Evolutionary conservation across 805 yeast species (phyloP), one percentile per base, ranked within the genome.

Genomic region (Nakazawaea holstii): DNA sequence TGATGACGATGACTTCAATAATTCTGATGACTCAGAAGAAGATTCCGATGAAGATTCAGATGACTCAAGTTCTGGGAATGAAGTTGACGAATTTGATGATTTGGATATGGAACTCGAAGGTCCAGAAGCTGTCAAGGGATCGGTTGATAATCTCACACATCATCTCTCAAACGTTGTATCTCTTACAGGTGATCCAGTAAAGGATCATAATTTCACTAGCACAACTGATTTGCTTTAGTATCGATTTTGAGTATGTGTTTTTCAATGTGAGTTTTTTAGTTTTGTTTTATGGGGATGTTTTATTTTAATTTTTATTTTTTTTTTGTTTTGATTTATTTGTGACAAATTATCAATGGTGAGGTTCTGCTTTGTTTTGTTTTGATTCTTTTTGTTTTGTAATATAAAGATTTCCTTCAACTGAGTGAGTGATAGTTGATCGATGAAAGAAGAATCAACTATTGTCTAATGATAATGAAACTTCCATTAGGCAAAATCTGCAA

Each of bases 1-100:
- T 1, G 72, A 65, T 1, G 72, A 67, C 6, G 71, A 66, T 3
- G 69, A 66, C 2, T 67, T 61, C 0, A 72, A 63, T 13, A 72
- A 68, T 5, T 70, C 64, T 14, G 66, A 59, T 3, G 70, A 65
- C 8, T 74, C 68, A 3, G 70, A 65, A 1, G 72, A 69, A 11
- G 53, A 54, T 2, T 53, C 55, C 1, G 54, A 50, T 1, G 55
- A 53, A 6, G 59, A 32, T 35, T 20, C 37, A 6, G 42, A 14
- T 31, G 52, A 46, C 13, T 43, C 43, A 30, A 39, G 42, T 35
- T 56, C 52, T 9, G 56, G 52, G 1, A 55, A 53, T 10, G 57
- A 51, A 11, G 55, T 52, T 13, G 48, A 44, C 15, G 49, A 44
- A 8, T 55, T 48, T n/a, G 55, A 53, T 11, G 44, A 40, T n/a